Evolutionary conservation across 164 flowering plant species (phyloP).

Genomic region (Amborella trichopoda): DNA sequence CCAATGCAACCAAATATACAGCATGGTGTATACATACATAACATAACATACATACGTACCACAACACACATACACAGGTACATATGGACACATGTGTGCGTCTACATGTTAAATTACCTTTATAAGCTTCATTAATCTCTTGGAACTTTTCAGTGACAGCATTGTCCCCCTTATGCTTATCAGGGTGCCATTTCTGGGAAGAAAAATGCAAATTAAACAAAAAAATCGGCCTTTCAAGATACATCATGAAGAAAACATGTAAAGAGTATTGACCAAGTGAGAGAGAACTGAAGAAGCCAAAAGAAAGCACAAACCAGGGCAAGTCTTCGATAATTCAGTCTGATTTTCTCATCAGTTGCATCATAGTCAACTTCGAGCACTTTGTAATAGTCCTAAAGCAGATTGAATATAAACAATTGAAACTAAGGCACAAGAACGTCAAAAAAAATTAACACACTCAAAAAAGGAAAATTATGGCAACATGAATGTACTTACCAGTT

Average conservation of each 20-base stretch:
- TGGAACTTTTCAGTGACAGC: constrained; percentile 63
- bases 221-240: too few species aligned
- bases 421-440: too few species aligned
- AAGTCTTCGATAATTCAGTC: constrained; percentile 57
- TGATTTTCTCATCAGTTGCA: constrained; percentile 70
- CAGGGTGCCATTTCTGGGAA: constrained; percentile 86
- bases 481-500: too few species aligned
- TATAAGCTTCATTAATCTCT: constrained; percentile 79
- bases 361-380: constrained; percentile 78
- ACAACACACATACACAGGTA: too few species aligned
- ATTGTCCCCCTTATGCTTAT: constrained; percentile 64
- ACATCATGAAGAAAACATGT: too few species aligned
- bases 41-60: too few species aligned
- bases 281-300: not conserved
- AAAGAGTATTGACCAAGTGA: not conserved
- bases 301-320: constrained; percentile 49
- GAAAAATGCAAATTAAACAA: constrained; percentile 6
- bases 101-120: constrained; percentile 51
- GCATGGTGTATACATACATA: too few species aligned
- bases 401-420: too few species aligned
- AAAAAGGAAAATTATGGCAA: too few species aligned
- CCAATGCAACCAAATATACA: too few species aligned
- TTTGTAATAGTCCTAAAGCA: constrained; percentile 71
- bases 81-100: too few species aligned
- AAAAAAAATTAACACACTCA: too few species aligned